A percentile compares a stretch with the other conserved stretches of the same genome.
phyloP scores from a whole-genome alignment of 371 early-diverging fungal species.

The Cladochytrium tenue region DNA sequence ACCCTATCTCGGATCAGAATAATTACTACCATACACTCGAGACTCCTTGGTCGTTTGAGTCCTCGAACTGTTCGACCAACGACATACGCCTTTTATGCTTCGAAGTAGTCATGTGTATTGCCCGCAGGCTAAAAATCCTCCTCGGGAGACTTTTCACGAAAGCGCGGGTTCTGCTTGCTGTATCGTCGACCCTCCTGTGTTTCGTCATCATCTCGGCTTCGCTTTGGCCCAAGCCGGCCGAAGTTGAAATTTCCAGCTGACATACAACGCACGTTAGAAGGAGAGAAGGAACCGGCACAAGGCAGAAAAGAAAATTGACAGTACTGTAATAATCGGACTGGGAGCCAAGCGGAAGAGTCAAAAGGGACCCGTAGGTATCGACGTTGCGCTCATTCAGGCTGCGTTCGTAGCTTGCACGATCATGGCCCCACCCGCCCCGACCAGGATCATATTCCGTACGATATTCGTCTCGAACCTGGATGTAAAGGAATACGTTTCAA shows the following conservation, averaged over 20 bases:
- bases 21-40: too few relatives aligned
- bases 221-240: conserved; percentile 12
- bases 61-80: too few relatives aligned
- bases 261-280: neutral
- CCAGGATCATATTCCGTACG: conserved; percentile 92
- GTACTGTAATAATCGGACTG: conserved; percentile 25
- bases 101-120: too few relatives aligned
- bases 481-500: neutral
- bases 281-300: neutral
- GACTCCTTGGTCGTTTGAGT: too few relatives aligned
- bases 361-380: conserved; percentile 32
- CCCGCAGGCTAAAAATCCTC: neutral
- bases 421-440: conserved; percentile 91
- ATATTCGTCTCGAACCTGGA: conserved; percentile 86
- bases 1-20: too few relatives aligned
- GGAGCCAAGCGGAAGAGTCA: conserved; percentile 28
- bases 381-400: conserved; percentile 14
- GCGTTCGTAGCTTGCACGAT: neutral
- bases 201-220: conserved; percentile 10
- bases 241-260: neutral
- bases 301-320: neutral
- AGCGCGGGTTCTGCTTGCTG: conserved; percentile 16
- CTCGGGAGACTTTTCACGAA: conserved; percentile 5
- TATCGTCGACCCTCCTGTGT: neutral
- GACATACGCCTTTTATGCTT: too few relatives aligned